phyloP scores from a whole-genome alignment of 1,139 yeast species.

The Kodamaea arcana region DNA sequence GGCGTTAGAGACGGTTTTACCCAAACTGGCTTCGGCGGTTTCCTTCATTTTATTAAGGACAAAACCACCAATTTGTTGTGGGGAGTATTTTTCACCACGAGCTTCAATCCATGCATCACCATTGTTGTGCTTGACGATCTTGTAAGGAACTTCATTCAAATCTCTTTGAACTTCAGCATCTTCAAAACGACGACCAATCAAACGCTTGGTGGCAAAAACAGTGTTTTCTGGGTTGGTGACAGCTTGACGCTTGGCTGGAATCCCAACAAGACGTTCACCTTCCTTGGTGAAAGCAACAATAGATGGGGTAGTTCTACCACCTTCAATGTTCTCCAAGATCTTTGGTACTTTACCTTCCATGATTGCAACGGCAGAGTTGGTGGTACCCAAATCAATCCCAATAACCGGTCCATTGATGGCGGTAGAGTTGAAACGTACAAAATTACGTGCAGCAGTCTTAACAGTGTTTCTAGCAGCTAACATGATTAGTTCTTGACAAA shows the following conservation, averaged over 20 bases:
- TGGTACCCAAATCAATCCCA: conserved; percentile 98
- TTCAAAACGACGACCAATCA: conserved; percentile 97
- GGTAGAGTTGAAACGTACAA: conserved; percentile 50
- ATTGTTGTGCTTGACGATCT: conserved; percentile 90
- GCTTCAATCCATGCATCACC: conserved; percentile 99
- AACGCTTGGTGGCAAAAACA: conserved; percentile 94
- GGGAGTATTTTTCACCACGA: conserved; percentile 87
- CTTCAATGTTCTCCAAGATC: conserved; percentile 97
- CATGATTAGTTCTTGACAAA: conserved; percentile 31
- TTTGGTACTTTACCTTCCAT: conserved; percentile 97
- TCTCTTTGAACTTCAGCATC: conserved; percentile 97
- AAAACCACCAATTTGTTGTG: conserved; percentile 97
- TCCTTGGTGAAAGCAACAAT: conserved; percentile 98
- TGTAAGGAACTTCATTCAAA: conserved; percentile 93
- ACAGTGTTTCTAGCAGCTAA: conserved; percentile 37
- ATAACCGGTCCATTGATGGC: conserved; percentile 72
- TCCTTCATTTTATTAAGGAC: conserved; percentile 95
- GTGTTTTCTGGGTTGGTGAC: conserved; percentile 98
- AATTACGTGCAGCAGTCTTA: conserved; percentile 40
- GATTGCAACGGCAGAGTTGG: conserved; percentile 97
- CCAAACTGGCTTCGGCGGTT: conserved; percentile 89
- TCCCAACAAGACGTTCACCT: conserved; percentile 90
- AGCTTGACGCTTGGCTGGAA: conserved; percentile 98
- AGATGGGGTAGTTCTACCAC: conserved; percentile 98
- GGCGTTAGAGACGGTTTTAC: conserved; percentile 79